A percentile compares a stretch with the other conserved stretches of the same genome.
phyloP scores from a whole-genome alignment of 2,329 filamentous ascomycete species.

The Trichoderma sp. region DNA sequence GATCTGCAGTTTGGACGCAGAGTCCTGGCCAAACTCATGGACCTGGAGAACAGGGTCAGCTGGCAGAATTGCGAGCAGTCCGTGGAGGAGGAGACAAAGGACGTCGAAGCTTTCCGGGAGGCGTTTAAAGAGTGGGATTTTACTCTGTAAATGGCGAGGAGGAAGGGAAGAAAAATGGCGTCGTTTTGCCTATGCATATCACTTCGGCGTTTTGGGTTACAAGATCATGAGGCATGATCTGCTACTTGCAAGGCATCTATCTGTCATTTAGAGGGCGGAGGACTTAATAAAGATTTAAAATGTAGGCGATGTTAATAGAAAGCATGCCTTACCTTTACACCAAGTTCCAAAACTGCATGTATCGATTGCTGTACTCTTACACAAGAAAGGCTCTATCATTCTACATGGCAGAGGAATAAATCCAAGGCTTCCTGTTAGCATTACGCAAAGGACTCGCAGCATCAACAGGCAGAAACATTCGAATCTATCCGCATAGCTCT shows the following conservation, averaged over 20 bases:
- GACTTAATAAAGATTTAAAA: background rate
- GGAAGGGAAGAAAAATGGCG: background rate
- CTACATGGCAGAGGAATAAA: too few species aligned
- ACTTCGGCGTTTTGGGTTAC: background rate
- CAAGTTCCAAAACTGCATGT: background rate
- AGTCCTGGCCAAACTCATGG: conserved; percentile 85
- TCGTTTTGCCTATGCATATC: background rate
- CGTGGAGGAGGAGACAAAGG: conserved; percentile 73
- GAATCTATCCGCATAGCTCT: background rate
- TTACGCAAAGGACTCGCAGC: background rate
- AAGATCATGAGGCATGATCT: background rate
- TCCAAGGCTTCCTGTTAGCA: background rate
- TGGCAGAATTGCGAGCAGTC: conserved; percentile 86
- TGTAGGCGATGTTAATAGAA: background rate
- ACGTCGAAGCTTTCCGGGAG: conserved; percentile 76
- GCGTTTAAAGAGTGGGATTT: conserved; percentile 90
- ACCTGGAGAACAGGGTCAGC: conserved; percentile 72
- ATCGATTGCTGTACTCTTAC: background rate
- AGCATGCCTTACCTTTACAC: background rate
- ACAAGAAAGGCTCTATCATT: too few species aligned
- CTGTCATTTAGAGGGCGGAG: background rate
- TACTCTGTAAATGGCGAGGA: conserved; percentile 44
- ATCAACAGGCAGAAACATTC: background rate
- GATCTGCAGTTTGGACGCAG: conserved; percentile 87
- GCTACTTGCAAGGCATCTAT: background rate